These are phyloP conservation scores for Cyphellophora attinorum DNA, from an alignment of 2,329 filamentous ascomycete genomes.

Conservation along the genomic window DNA sequence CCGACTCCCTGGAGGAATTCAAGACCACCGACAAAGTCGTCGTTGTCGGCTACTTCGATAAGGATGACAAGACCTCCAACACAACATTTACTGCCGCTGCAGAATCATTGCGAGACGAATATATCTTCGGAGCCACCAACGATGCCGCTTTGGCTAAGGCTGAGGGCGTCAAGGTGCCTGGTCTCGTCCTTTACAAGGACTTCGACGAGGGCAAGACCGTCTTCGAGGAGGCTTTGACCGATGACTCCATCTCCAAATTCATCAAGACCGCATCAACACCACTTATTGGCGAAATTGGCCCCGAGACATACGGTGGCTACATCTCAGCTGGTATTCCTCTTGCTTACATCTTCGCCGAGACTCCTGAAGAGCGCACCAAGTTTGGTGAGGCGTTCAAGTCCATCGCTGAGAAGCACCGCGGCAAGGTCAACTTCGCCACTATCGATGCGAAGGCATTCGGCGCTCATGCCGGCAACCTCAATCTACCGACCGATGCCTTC, in stretches of 20 bases:
- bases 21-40: slow-evolving; percentile 98
- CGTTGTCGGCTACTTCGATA: slow-evolving; percentile 75
- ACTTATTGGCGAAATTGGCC: slow-evolving; percentile 88
- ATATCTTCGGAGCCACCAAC: slow-evolving; percentile 81
- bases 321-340: slow-evolving; percentile 87
- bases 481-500: slow-evolving; percentile 92
- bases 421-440: slow-evolving; percentile 92
- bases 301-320: slow-evolving; percentile 92
- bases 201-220: slow-evolving; percentile 93
- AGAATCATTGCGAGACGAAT: slow-evolving; percentile 73
- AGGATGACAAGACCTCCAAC: slow-evolving; percentile 73
- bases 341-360: slow-evolving; percentile 96
- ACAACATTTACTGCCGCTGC: slow-evolving; percentile 68
- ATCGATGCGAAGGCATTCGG: slow-evolving; percentile 93
- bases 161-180: slow-evolving; percentile 79
- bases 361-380: slow-evolving; percentile 73
- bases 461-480: slow-evolving; percentile 91
- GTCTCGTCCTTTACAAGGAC: slow-evolving; percentile 89
- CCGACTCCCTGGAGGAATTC: slow-evolving; percentile 84
- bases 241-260: slow-evolving; percentile 71
- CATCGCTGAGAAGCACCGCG: slow-evolving; percentile 83
- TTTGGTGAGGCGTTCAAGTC: slow-evolving; percentile 71
- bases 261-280: slow-evolving; percentile 78
- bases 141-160: slow-evolving; percentile 78
- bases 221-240: slow-evolving; percentile 73